Percentiles rank a stretch among this genome's conserved stretches.
Conservation (phyloP, 768 basidiomycete genomes). For the Rhodotorula babjevae region DNA sequence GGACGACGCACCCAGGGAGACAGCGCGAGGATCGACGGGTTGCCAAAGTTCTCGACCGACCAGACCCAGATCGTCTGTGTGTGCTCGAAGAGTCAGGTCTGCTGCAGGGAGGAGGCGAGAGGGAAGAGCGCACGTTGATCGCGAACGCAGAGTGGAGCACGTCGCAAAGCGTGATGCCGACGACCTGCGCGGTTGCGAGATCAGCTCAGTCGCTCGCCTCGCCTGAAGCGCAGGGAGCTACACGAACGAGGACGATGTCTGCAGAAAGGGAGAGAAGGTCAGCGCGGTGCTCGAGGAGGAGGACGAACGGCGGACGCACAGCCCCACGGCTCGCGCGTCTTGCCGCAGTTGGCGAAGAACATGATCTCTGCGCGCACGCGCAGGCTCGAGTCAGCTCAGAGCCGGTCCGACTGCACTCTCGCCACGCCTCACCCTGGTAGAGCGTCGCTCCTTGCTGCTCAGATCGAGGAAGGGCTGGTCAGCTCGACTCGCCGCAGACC, state of each 20-base stretch:
- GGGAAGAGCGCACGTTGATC: neutral
- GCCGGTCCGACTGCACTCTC: no score
- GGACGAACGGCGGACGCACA: neutral
- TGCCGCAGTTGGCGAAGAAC: constrained; percentile 4
- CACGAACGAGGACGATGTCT: constrained; percentile 11
- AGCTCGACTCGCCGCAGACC: neutral
- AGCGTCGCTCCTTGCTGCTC: constrained; percentile 20
- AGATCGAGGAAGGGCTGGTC: no score
- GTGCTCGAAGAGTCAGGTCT: no score
- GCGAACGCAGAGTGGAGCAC: neutral
- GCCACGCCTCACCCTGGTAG: constrained; percentile 16
- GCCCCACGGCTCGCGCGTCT: constrained; percentile 5
- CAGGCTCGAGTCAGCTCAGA: neutral
- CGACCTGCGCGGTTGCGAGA: neutral
- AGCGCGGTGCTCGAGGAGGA: neutral
- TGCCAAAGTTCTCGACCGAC: constrained; percentile 8
- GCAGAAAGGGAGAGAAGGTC: neutral
- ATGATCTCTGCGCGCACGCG: neutral
- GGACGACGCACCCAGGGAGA: constrained; percentile 15
- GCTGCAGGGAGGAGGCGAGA: neutral
- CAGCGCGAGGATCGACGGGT: constrained; percentile 10
- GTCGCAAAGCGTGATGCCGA: constrained; percentile 1
- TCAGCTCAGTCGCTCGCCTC: no score
- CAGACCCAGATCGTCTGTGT: constrained; percentile 17
- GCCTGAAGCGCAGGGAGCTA: no score